These are phyloP conservation scores for Fusarium xylarioides DNA, from an alignment of 2,329 filamentous ascomycete species.

Conservation along the genomic window DNA sequence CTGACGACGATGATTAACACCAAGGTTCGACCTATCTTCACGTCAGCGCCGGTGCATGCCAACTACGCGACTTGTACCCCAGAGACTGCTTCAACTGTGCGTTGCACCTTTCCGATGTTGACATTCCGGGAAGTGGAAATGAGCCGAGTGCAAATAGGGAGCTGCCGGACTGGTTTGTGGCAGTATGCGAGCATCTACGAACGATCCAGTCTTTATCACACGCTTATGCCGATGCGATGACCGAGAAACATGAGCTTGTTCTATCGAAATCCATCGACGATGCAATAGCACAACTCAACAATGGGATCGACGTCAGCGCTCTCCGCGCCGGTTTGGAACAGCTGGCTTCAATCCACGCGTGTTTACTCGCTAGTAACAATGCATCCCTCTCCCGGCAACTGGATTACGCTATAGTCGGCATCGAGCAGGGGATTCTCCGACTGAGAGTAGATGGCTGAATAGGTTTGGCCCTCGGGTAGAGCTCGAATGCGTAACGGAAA, in stretches of 20 bases:
- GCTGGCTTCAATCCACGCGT: not conserved
- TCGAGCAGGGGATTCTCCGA: not conserved
- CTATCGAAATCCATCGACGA: not conserved
- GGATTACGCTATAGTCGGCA: not conserved
- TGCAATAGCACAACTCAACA: not conserved
- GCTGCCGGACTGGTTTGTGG: not conserved
- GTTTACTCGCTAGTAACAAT: not conserved
- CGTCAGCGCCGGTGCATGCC: not conserved
- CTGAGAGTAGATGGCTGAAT: not conserved
- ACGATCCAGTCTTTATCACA: not conserved
- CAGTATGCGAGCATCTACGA: not conserved
- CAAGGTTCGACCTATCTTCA: not conserved
- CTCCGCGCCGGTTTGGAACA: not conserved
- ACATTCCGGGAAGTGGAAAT: not conserved
- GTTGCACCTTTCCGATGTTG: fast-evolving
- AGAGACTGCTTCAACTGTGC: not conserved
- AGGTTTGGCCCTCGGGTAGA: not conserved
- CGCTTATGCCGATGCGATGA: too few relatives aligned
- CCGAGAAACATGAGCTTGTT: not conserved
- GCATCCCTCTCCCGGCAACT: not conserved
- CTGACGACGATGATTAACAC: not conserved
- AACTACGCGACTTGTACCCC: not conserved
- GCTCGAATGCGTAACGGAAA: fast-evolving
- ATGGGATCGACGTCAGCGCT: not conserved
- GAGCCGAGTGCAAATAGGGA: not conserved